Evolutionary conservation across 2,329 filamentous ascomycete species (phyloP).

Genomic region (Bipolaris sorokiniana): DNA sequence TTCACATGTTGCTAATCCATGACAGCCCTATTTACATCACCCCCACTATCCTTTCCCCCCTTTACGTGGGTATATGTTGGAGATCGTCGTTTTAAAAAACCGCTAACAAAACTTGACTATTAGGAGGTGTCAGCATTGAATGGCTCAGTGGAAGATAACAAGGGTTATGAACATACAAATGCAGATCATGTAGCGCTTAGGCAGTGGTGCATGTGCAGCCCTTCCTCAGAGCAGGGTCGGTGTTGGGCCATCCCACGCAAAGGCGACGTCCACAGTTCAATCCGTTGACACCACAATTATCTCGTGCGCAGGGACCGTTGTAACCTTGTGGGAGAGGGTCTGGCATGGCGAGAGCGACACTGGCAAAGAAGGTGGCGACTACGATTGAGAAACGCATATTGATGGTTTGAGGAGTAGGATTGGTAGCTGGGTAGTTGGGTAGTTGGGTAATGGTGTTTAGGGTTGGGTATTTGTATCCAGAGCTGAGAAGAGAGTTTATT

Average conservation of each 20-base stretch:
- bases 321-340: slow-evolving; percentile 33
- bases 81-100: no score
- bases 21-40: neutral
- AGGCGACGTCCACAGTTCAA: slow-evolving; percentile 9
- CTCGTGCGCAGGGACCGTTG: slow-evolving; percentile 21
- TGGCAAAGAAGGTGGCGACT: slow-evolving; percentile 21
- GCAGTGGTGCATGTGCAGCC: slow-evolving; percentile 26
- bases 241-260: slow-evolving; percentile 23
- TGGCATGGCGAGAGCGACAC: slow-evolving; percentile 27
- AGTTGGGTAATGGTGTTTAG: neutral
- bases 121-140: neutral
- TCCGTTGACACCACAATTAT: slow-evolving; percentile 20
- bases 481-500: neutral
- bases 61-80: no score
- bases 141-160: neutral
- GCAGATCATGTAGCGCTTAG: neutral
- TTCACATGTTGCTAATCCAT: neutral
- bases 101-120: neutral
- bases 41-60: no score
- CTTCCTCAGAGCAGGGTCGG: slow-evolving; percentile 16
- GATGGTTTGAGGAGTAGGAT: neutral
- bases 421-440: neutral
- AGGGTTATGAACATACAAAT: neutral
- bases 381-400: slow-evolving; percentile 25
- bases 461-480: neutral